phyloP scores from a whole-genome alignment of 1,284 basidiomycete genomes.

The Fomitopsis pinicola region DNA sequence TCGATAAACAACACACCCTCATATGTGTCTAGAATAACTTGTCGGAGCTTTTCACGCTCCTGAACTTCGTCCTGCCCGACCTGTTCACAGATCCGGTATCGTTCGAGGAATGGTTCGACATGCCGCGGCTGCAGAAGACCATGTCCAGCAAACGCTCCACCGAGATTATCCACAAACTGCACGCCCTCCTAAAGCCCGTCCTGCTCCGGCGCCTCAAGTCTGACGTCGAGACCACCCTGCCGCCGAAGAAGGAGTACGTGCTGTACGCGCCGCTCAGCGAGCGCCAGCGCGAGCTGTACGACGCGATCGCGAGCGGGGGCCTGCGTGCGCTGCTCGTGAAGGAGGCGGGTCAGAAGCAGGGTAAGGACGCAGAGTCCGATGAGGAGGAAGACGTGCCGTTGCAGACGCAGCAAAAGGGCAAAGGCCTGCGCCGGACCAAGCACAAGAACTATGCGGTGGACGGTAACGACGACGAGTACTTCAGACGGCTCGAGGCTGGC shows the following conservation, averaged over 20 bases:
- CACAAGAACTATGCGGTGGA: constrained; percentile 45
- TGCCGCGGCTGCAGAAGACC: constrained; percentile 57
- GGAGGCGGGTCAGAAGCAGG: constrained; percentile 19
- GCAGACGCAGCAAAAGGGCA: constrained; percentile 26
- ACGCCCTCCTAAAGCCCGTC: constrained; percentile 93
- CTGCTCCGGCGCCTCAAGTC: constrained; percentile 89
- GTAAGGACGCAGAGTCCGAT: constrained; percentile 22
- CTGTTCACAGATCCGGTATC: constrained; percentile 89
- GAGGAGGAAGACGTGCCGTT: constrained; percentile 27
- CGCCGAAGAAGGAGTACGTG: constrained; percentile 94
- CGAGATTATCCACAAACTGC: constrained; percentile 77
- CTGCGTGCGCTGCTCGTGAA: constrained; percentile 40
- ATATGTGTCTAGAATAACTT: constrained; percentile 70
- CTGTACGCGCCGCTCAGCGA: constrained; percentile 87
- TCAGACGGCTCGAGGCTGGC: constrained; percentile 55
- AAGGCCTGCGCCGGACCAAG: constrained; percentile 19
- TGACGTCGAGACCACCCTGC: constrained; percentile 84
- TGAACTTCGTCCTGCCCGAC: constrained; percentile 92
- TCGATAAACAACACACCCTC: not conserved
- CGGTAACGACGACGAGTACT: constrained; percentile 67
- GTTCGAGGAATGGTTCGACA: constrained; percentile 90
- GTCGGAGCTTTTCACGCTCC: constrained; percentile 88
- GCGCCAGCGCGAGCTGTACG: constrained; percentile 81
- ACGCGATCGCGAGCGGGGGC: constrained; percentile 67
- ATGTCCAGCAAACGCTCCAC: constrained; percentile 58